These are phyloP conservation scores for Glycine tomentella DNA, from an alignment of 306 rosid genomes.

Conservation along the genomic window DNA sequence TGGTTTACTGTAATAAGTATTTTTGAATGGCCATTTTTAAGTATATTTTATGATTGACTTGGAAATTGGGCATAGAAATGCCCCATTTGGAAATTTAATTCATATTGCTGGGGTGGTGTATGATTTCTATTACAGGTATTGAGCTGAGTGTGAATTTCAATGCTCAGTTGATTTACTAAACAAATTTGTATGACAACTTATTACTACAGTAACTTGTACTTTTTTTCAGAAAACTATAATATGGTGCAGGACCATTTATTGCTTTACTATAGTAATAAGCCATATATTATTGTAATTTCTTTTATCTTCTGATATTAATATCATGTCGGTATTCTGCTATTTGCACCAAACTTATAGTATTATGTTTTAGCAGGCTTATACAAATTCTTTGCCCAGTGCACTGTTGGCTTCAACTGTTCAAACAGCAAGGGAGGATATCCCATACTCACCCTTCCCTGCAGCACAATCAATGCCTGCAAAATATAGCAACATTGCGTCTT, in stretches of 20 bases:
- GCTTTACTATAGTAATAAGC: not conserved
- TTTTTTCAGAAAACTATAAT: slow-evolving; percentile 1
- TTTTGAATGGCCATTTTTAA: not conserved
- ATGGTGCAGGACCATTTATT: not conserved
- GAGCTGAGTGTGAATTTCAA: slow-evolving; percentile 10
- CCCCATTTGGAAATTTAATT: not conserved
- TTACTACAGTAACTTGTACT: not conserved
- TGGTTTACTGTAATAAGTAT: not conserved
- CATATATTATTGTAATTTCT: slow-evolving; percentile 16
- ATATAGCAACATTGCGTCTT: slow-evolving; percentile 81
- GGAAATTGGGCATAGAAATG: slow-evolving; percentile 10
- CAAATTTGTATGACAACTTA: no score
- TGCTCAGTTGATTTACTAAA: not conserved
- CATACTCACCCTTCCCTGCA: slow-evolving; percentile 89
- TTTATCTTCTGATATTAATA: slow-evolving; percentile 14
- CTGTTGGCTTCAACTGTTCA: slow-evolving; percentile 82
- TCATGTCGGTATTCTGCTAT: slow-evolving; percentile 6
- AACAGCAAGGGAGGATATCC: slow-evolving; percentile 83
- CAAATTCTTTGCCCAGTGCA: slow-evolving; percentile 86
- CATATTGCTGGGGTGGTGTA: not conserved
- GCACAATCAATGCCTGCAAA: slow-evolving; percentile 82
- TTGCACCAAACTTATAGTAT: slow-evolving; percentile 30
- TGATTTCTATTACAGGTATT: not conserved
- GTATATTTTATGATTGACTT: not conserved
- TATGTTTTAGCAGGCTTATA: slow-evolving; percentile 69